Base-by-base conservation (phyloP, 192 early-diverging fungal genomes). In the Gryganskiella cystojenkinii region DNA sequence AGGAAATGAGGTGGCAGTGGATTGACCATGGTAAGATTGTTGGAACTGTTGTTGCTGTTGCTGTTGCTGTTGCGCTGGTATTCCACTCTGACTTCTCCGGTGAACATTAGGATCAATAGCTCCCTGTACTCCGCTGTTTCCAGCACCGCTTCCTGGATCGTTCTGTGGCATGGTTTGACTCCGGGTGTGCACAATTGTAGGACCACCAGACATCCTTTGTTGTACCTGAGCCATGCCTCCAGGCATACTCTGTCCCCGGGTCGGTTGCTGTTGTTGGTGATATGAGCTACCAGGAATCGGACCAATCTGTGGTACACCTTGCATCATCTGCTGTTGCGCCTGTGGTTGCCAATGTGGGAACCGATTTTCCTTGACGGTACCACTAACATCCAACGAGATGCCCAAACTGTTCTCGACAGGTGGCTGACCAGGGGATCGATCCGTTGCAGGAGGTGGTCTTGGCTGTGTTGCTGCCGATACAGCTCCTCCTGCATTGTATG, bases 291-390 rank as follows among this genome's bases (percentile, higher is more conserved):
- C 25, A 20, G 8, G 34, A 52, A 31, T 13, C 55, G 27, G 54
- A 53, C 3, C 53, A 1, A 40, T 40, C 37, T 40, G 37, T 9
- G 37, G 37, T 13, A 40, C 13, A 35, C 27, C 57, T 19, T 22
- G 24, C 25, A 65, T 52, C n/a, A 5, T 24, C 15, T 64, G 57
- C 20, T 72, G 52, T 13, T 73, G 80, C 17, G 66, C 67, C 22
- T 75, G 63, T n/a, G 66, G 49, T 35, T 68, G 67, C 60, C 64
- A 68, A 35, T 73, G 65, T n/a, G 74, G 74, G 47, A 78, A 78
- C 28, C 74, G 25, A 24, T 78, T 63, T 28, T 69, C 74, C 34
- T 63, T 78, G 14, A 78, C 74, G 11, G 74, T 59, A 7, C 74
- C 74, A 44, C 65, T 69, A 20, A 63, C 74, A 62, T 78, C 74